A percentile compares a stretch with the other conserved stretches of the same genome.
Evolutionary conservation across 1,284 basidiomycete genomes (phyloP).

Genomic region (Boletus mariae): DNA sequence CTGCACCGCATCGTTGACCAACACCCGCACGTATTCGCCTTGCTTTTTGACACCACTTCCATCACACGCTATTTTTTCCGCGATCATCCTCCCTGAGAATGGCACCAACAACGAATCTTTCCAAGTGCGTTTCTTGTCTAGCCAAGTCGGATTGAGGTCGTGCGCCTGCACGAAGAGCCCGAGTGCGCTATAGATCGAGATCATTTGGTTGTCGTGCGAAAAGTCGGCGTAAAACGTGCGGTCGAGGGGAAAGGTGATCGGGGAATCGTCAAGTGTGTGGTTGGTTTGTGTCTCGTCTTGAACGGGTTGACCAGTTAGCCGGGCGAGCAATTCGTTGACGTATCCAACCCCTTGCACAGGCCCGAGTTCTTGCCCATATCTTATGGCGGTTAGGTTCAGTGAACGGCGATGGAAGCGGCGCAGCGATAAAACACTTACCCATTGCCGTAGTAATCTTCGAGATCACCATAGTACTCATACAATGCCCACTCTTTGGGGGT

Average conservation of each 20-base stretch:
- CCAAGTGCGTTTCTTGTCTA: constrained; percentile 49
- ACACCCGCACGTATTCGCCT: constrained; percentile 51
- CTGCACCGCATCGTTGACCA: constrained; percentile 66
- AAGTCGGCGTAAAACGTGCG: constrained; percentile 69
- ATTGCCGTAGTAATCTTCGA: constrained; percentile 72
- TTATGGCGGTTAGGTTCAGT: constrained; percentile 18
- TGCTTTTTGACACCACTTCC: constrained; percentile 3
- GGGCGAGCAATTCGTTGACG: constrained; percentile 78
- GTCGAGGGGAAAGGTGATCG: constrained; percentile 68
- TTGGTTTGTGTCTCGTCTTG: constrained; percentile 76
- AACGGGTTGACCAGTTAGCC: constrained; percentile 62
- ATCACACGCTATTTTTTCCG: constrained; percentile 53
- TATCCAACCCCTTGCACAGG: constrained; percentile 78
- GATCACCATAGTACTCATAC: constrained; percentile 67
- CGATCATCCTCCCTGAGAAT: constrained; percentile 59
- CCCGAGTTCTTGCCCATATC: constrained; percentile 63
- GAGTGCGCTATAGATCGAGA: constrained; percentile 70
- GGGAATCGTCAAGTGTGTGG: constrained; percentile 61
- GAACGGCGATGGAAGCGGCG: no score
- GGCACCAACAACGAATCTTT: constrained; percentile 51
- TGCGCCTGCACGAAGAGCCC: constrained; percentile 55
- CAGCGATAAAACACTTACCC: constrained; percentile 44
- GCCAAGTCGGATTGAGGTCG: constrained; percentile 40
- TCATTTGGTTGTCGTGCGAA: constrained; percentile 79
- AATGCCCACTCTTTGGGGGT: constrained; percentile 49